phyloP scores from a whole-genome alignment of 257 asterid species.

The Penstemon davidsonii region DNA sequence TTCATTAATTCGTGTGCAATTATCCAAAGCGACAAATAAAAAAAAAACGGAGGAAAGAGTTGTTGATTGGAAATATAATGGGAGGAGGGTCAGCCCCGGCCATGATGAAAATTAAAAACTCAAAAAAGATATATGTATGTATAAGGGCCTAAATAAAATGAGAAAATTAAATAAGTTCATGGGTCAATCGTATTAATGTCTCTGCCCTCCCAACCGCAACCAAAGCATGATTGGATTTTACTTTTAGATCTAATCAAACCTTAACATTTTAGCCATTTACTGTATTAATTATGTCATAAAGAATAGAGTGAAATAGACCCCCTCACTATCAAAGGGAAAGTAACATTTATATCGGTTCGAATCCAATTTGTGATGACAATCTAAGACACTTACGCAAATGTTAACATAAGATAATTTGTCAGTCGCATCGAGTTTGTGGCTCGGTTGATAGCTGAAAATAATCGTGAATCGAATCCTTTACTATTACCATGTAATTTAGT shows the following conservation, averaged over 20 bases:
- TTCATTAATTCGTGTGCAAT: no score
- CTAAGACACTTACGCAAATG: no score
- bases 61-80: no score
- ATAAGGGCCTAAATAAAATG: background rate
- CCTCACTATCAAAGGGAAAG: no score
- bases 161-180: slow-evolving; percentile 15
- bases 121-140: slow-evolving; percentile 16
- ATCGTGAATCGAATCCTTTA: background rate
- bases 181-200: slow-evolving; percentile 25
- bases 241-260: background rate
- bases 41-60: no score
- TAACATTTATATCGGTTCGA: no score
- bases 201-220: slow-evolving; percentile 25
- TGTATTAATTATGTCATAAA: background rate
- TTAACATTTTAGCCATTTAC: background rate
- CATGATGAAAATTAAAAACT: background rate
- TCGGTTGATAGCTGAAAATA: no score
- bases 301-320: background rate
- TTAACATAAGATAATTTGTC: no score
- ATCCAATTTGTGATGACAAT: no score
- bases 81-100: no score
- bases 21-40: no score
- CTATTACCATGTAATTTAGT: background rate
- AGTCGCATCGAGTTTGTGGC: no score
- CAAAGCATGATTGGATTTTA: background rate